Percentiles rank a stretch among this genome's conserved stretches.
These are phyloP conservation scores for Penicillium psychrofluorescens DNA, from an alignment of 495 filamentous ascomycete species.

Conservation along the genomic window DNA sequence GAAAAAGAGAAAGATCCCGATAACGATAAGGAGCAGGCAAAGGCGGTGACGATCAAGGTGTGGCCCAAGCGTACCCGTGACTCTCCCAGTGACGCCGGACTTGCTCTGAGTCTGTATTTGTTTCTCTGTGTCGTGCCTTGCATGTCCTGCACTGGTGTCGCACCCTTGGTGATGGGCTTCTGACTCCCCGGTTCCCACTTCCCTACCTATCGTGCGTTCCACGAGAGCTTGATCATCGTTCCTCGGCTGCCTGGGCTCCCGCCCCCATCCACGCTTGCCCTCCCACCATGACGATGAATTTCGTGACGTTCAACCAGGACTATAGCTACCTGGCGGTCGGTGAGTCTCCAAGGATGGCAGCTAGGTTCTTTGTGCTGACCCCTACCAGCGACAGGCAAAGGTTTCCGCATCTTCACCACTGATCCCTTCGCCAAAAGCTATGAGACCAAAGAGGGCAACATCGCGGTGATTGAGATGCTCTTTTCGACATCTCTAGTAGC, in stretches of 20 bases:
- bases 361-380: conserved; percentile 18
- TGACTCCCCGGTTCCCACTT: no score
- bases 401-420: conserved; percentile 92
- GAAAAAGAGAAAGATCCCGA: not conserved
- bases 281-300: conserved; percentile 72
- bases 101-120: conserved; percentile 7
- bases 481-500: conserved; percentile 98
- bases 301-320: conserved; percentile 98
- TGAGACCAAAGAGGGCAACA: conserved; percentile 86
- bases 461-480: conserved; percentile 94
- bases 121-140: conserved; percentile 11
- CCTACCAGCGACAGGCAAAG: conserved; percentile 68
- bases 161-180: conserved; percentile 4
- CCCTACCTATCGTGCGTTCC: no score
- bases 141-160: not conserved
- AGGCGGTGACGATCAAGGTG: conserved; percentile 30
- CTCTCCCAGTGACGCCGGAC: conserved; percentile 24
- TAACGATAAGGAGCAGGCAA: conserved; percentile 15
- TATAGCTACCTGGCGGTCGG: conserved; percentile 93
- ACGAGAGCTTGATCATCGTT: conserved; percentile 15
- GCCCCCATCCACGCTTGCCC: not conserved
- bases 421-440: conserved; percentile 92
- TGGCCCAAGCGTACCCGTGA: conserved; percentile 31
- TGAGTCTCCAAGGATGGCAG: conserved; percentile 28
- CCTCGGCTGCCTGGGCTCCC: not conserved